A percentile compares a stretch with the other conserved stretches of the same genome.
phyloP scores from a whole-genome alignment of 495 filamentous ascomycete genomes.

The Hypoxylon subgilvum region DNA sequence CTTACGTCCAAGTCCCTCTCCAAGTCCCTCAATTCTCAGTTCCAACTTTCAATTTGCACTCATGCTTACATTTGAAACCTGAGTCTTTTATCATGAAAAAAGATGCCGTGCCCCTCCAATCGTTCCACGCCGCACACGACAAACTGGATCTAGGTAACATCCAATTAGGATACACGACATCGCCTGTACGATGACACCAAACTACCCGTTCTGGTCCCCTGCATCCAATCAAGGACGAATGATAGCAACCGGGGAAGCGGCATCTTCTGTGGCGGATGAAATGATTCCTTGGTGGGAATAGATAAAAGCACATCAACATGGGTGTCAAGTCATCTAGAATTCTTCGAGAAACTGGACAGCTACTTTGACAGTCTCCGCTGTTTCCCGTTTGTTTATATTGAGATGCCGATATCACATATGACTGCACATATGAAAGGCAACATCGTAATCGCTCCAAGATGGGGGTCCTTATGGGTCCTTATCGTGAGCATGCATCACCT shows the following conservation, averaged over 20 bases:
- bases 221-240: slow-evolving; percentile 15
- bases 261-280: slow-evolving; percentile 8
- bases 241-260: slow-evolving; percentile 25
- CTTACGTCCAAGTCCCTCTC: too few relatives aligned
- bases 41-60: neutral
- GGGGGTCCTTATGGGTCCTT: slow-evolving; percentile 19
- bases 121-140: slow-evolving; percentile 25
- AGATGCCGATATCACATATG: slow-evolving; percentile 19
- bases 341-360: neutral
- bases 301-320: neutral
- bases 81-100: slow-evolving; percentile 15
- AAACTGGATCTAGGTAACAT: slow-evolving; percentile 31
- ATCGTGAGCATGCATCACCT: too few relatives aligned
- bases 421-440: too few relatives aligned
- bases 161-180: slow-evolving; percentile 10
- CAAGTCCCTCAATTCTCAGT: too few relatives aligned
- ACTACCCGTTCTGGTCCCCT: slow-evolving; percentile 21
- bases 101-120: too few relatives aligned
- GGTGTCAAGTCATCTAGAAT: neutral
- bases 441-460: slow-evolving; percentile 16
- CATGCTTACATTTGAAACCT: neutral
- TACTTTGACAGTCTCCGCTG: neutral
- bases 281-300: slow-evolving; percentile 25
- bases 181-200: slow-evolving; percentile 4
- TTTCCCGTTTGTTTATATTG: slow-evolving; percentile 18